Conservation (phyloP, 2,329 filamentous ascomycete genomes). For the Alternaria incomplexa region DNA sequence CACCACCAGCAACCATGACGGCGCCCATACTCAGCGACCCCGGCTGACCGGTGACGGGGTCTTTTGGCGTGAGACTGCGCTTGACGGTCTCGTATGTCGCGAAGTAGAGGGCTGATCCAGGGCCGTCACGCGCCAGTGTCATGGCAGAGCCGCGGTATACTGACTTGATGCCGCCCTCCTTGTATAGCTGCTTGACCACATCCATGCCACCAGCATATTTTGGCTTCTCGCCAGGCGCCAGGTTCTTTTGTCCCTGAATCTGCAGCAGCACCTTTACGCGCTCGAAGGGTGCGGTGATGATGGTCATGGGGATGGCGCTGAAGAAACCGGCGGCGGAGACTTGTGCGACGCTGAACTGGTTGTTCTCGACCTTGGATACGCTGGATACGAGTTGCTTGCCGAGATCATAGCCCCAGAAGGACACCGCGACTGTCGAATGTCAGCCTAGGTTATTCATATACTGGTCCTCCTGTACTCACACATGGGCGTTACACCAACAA, state of each 20-base stretch:
- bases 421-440: constrained; percentile 62
- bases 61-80: constrained; percentile 80
- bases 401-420: constrained; percentile 88
- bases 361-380: constrained; percentile 69
- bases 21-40: constrained; percentile 83
- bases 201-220: constrained; percentile 87
- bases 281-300: constrained; percentile 98
- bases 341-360: constrained; percentile 81
- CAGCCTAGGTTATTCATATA: neutral
- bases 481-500: constrained; percentile 98
- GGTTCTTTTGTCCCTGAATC: constrained; percentile 88
- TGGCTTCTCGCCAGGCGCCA: constrained; percentile 88
- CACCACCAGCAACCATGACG: constrained; percentile 84
- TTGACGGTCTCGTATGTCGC: constrained; percentile 97
- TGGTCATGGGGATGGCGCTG: constrained; percentile 95
- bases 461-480: constrained; percentile 67
- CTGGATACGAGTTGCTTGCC: constrained; percentile 85
- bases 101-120: constrained; percentile 93
- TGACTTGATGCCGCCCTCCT: constrained; percentile 84
- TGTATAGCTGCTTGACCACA: constrained; percentile 92
- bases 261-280: constrained; percentile 98
- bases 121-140: constrained; percentile 91
- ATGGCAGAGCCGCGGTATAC: constrained; percentile 92
- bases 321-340: constrained; percentile 90
- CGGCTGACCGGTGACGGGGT: constrained; percentile 71